phyloP scores from a whole-genome alignment of 306 rosid species.

The Rosa persica region DNA sequence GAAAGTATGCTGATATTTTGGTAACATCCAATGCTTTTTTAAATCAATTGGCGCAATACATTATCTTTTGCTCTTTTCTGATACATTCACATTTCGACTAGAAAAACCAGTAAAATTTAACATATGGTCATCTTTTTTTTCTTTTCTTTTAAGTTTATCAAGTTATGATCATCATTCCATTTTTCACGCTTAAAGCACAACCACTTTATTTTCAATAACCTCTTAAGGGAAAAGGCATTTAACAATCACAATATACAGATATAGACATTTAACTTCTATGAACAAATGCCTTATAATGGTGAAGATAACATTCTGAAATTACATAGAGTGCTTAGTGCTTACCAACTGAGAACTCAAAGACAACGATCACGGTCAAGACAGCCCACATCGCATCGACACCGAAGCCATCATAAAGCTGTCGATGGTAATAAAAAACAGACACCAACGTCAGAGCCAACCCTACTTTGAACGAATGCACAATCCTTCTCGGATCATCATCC shows the following conservation, averaged over 20 bases:
- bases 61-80: too few species aligned
- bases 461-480: constrained; percentile 32
- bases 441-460: constrained; percentile 37
- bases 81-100: too few species aligned
- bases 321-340: background rate
- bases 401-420: constrained; percentile 26
- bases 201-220: too few species aligned
- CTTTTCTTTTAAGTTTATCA: background rate
- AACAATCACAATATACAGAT: too few species aligned
- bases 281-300: background rate
- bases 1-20: too few species aligned
- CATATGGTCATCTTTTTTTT: too few species aligned
- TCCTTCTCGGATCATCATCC: constrained; percentile 30
- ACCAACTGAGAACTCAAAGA: constrained; percentile 33
- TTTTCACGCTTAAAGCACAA: background rate
- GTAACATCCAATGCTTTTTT: too few species aligned
- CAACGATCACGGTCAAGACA: constrained; percentile 27
- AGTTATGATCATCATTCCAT: background rate
- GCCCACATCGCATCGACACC: constrained; percentile 36
- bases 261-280: background rate
- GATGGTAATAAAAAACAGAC: constrained; percentile 26
- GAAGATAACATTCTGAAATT: background rate
- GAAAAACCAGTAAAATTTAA: background rate
- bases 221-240: too few species aligned
- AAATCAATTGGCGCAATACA: too few species aligned